Percentiles rank a stretch among this genome's conserved stretches.
Evolutionary conservation across 2,329 filamentous ascomycete genomes (phyloP).

Genomic region (Zymoseptoria passerinii): DNA sequence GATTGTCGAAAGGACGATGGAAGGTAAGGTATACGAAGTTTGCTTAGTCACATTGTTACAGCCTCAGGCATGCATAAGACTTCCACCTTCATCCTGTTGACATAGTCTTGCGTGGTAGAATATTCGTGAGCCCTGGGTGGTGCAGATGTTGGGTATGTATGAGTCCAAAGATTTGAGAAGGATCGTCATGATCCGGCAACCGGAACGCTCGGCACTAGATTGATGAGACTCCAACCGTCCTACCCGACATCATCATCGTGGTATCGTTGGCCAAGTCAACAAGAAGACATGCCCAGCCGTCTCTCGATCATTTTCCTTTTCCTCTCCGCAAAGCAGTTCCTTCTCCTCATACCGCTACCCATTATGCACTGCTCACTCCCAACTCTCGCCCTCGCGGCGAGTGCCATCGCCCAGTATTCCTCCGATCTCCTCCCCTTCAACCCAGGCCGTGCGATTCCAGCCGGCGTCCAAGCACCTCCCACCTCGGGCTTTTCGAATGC

Average conservation of each 20-base stretch:
- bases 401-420: constrained; percentile 7
- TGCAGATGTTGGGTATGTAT: neutral
- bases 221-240: neutral
- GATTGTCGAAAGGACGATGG: too few relatives aligned
- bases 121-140: too few relatives aligned
- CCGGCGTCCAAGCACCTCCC: constrained; percentile 7
- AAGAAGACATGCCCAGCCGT: neutral
- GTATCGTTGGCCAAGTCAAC: neutral
- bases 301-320: neutral
- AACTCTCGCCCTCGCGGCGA: constrained; percentile 4
- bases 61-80: too few relatives aligned
- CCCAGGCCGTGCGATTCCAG: constrained; percentile 13
- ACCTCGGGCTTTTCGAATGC: constrained; percentile 12
- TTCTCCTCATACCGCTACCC: neutral
- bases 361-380: neutral
- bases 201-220: neutral
- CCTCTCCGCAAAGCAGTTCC: neutral
- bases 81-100: too few relatives aligned
- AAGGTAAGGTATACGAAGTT: too few relatives aligned
- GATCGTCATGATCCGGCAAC: neutral
- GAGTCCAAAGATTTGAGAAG: neutral
- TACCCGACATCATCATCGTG: neutral
- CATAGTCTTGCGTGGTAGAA: too few relatives aligned
- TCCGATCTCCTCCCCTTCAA: constrained; percentile 9
- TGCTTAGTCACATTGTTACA: too few relatives aligned